Evolutionary conservation across 495 filamentous ascomycete genomes (phyloP).

Genomic region (Penicillium silybi): DNA sequence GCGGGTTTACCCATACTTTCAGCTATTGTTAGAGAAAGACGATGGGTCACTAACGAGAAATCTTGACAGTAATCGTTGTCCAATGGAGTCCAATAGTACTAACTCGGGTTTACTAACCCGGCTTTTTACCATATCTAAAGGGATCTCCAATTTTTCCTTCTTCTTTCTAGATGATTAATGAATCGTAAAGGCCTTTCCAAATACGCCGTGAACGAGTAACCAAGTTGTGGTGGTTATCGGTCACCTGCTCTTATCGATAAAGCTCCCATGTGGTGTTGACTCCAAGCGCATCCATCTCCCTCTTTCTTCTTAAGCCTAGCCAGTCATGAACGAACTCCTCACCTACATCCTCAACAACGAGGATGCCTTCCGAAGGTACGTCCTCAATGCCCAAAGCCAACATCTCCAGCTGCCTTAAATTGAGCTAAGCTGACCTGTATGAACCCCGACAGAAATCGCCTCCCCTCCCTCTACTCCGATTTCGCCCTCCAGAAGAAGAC

Average conservation of each 20-base stretch:
- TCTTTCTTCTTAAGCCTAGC: background rate
- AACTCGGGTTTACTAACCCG: no score
- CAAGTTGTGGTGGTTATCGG: background rate
- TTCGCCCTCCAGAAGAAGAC: constrained; percentile 72
- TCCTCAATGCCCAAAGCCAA: background rate
- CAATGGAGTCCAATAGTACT: no score
- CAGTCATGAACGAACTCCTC: constrained; percentile 56
- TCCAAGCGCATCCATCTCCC: background rate
- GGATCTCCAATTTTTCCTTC: no score
- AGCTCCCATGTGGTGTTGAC: constrained; percentile 10
- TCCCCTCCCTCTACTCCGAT: constrained; percentile 92
- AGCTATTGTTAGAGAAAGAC: no score
- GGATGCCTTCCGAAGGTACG: constrained; percentile 62
- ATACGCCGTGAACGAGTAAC: background rate
- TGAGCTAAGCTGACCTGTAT: background rate
- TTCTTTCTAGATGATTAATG: no score
- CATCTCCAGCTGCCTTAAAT: background rate
- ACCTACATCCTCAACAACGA: constrained; percentile 58
- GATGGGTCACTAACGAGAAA: no score
- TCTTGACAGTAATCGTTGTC: no score
- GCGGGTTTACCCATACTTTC: no score
- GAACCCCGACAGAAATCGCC: constrained; percentile 58
- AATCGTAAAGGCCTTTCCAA: no score
- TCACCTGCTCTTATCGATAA: constrained; percentile 34
- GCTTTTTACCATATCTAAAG: no score